A percentile compares a stretch with the other conserved stretches of the same genome.
Evolutionary conservation across 2,329 filamentous ascomycete genomes (phyloP).

Genomic region (Aspergillus sp.): DNA sequence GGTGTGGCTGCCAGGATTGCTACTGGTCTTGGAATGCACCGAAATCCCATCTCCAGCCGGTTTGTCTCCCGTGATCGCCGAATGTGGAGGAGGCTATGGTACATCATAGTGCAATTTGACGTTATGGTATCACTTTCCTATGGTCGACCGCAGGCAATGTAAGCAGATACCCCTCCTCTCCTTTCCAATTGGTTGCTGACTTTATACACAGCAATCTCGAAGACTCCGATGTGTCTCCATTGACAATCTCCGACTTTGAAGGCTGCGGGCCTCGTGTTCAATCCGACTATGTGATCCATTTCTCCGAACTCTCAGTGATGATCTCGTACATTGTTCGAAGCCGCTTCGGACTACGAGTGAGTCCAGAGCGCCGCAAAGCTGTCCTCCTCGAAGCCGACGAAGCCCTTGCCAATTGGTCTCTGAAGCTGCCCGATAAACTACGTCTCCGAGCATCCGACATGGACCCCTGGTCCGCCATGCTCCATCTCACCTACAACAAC

Average conservation of each 20-base stretch:
- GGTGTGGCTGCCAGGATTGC: constrained; percentile 56
- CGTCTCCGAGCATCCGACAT: constrained; percentile 45
- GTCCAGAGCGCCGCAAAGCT: constrained; percentile 43
- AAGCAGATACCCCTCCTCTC: constrained; percentile 20
- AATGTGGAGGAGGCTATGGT: constrained; percentile 49
- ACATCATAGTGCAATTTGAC: constrained; percentile 48
- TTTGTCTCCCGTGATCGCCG: constrained; percentile 46
- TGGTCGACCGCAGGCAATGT: constrained; percentile 56
- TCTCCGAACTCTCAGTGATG: constrained; percentile 54
- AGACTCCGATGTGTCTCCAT: constrained; percentile 53
- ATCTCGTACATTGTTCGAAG: constrained; percentile 50
- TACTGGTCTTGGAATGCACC: constrained; percentile 58
- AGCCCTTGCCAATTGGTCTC: constrained; percentile 46
- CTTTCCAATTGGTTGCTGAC: neutral
- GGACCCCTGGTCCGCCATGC: constrained; percentile 48
- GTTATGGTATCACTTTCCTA: constrained; percentile 49
- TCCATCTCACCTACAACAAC: constrained; percentile 50
- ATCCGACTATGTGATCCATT: constrained; percentile 50
- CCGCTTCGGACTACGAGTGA: constrained; percentile 44
- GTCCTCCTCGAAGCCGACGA: constrained; percentile 46
- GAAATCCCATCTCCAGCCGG: constrained; percentile 44
- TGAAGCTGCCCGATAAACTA: constrained; percentile 44
- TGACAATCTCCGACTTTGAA: constrained; percentile 51
- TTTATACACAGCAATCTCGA: constrained; percentile 45
- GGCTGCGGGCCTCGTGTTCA: constrained; percentile 49